Conservation (phyloP, 2,329 filamentous ascomycete genomes). For the Pseudogymnoascus sp. region DNA sequence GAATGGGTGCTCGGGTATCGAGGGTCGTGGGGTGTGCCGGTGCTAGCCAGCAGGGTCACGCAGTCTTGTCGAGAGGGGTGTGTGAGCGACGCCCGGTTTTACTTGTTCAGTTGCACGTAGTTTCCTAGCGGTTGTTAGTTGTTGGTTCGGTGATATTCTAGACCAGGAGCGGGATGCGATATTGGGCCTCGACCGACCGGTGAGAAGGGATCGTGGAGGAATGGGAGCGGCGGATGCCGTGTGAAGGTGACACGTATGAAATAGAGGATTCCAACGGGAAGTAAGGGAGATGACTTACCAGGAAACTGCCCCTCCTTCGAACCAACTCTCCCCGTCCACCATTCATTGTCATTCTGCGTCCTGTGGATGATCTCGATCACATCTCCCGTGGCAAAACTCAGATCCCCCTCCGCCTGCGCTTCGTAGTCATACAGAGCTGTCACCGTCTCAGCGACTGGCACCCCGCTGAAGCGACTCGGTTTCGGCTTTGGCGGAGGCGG, state of each 20-base stretch:
- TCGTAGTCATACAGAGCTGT: conserved; percentile 95
- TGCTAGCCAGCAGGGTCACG: neutral
- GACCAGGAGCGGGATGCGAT: neutral
- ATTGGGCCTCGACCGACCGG: neutral
- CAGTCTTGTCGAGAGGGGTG: neutral
- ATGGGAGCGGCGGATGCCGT: neutral
- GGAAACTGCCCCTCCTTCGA: conserved; percentile 88
- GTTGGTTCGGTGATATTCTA: neutral
- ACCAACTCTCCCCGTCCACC: conserved; percentile 81
- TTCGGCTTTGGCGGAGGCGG: conserved; percentile 70
- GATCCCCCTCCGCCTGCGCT: conserved; percentile 86
- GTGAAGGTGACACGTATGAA: neutral
- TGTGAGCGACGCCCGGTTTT: conserved; percentile 9
- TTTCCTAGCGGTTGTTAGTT: conserved; percentile 29
- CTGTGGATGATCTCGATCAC: conserved; percentile 78
- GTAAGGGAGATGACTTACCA: conserved; percentile 50
- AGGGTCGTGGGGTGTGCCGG: neutral
- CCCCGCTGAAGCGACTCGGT: conserved; percentile 62
- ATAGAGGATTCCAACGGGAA: neutral
- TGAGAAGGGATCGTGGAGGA: neutral
- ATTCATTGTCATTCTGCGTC: conserved; percentile 90
- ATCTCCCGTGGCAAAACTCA: conserved; percentile 84
- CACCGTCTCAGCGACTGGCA: conserved; percentile 63
- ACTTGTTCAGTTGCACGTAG: conserved; percentile 37
- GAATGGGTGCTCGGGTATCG: neutral